These are phyloP conservation scores for Vigna hirtella DNA, from an alignment of 306 rosid species.

Conservation along the genomic window DNA sequence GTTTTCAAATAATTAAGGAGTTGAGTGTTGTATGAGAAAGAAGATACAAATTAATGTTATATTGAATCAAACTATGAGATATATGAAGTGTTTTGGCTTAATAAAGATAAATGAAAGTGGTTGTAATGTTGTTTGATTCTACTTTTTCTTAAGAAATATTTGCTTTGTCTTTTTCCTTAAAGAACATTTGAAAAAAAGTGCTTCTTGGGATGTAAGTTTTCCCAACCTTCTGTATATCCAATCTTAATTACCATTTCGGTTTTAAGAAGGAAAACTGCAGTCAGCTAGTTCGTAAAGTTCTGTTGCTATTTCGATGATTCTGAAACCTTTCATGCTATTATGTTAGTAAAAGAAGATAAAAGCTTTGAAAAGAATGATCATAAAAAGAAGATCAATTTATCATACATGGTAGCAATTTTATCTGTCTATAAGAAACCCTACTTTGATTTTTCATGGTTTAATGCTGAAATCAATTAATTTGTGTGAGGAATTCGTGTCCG, in stretches of 20 bases:
- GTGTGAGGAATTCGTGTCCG: too few species aligned
- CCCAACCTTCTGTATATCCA: neutral
- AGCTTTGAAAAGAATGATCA: too few species aligned
- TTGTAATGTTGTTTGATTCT: neutral
- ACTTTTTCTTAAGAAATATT: neutral
- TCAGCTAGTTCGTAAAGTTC: neutral
- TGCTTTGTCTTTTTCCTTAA: neutral
- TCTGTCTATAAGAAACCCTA: too few species aligned
- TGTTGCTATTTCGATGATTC: neutral
- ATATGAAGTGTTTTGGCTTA: neutral
- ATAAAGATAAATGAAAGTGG: neutral
- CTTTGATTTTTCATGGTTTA: too few species aligned
- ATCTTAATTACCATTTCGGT: neutral
- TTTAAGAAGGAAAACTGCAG: neutral
- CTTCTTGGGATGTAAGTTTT: neutral
- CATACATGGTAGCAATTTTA: too few species aligned
- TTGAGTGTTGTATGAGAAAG: slow-evolving; percentile 5
- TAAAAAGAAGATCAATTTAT: too few species aligned
- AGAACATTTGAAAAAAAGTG: neutral
- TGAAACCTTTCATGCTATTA: neutral
- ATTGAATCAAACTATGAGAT: neutral
- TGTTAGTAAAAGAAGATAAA: neutral
- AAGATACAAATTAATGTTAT: neutral
- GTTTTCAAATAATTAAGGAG: neutral
- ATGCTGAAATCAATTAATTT: too few species aligned